A percentile compares a stretch with the other conserved stretches of the same genome.
These are phyloP conservation scores for Achaetomiella virescens DNA, from an alignment of 495 filamentous ascomycete genomes.

Conservation along the genomic window DNA sequence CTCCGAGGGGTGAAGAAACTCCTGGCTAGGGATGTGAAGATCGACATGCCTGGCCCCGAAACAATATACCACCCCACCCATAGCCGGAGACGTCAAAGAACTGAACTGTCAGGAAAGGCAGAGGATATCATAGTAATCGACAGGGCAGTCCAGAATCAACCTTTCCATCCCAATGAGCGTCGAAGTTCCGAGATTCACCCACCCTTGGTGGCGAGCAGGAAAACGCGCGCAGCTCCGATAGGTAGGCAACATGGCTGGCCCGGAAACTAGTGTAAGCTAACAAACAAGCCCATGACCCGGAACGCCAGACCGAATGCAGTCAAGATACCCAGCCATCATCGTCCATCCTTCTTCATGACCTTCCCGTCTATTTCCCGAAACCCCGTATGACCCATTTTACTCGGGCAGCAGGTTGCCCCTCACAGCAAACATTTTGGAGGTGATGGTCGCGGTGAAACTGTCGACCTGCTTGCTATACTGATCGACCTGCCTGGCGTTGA, in stretches of 20 bases:
- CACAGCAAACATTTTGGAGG: slow-evolving; percentile 96
- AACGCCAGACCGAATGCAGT: slow-evolving; percentile 33
- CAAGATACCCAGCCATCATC: slow-evolving; percentile 14
- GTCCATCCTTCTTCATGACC: slow-evolving; percentile 6
- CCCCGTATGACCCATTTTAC: slow-evolving; percentile 17
- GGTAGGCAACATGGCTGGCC: slow-evolving; percentile 15
- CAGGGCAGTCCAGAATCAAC: too few relatives aligned
- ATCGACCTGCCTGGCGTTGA: slow-evolving; percentile 92
- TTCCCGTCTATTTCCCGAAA: slow-evolving; percentile 11
- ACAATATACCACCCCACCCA: neutral
- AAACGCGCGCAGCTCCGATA: neutral
- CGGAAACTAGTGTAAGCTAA: slow-evolving; percentile 19
- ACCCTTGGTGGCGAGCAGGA: neutral
- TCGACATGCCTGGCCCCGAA: neutral
- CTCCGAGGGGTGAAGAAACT: neutral
- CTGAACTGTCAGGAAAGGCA: too few relatives aligned
- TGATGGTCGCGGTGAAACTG: slow-evolving; percentile 86
- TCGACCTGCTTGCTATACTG: slow-evolving; percentile 97
- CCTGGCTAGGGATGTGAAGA: neutral
- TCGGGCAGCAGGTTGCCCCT: slow-evolving; percentile 61
- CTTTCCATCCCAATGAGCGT: neutral
- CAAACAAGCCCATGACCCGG: slow-evolving; percentile 22
- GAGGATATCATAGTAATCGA: too few relatives aligned
- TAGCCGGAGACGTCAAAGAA: too few relatives aligned
- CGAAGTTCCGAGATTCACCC: neutral